Evolutionary conservation across 2,329 filamentous ascomycete species (phyloP).

Genomic region (Penicillium freii): DNA sequence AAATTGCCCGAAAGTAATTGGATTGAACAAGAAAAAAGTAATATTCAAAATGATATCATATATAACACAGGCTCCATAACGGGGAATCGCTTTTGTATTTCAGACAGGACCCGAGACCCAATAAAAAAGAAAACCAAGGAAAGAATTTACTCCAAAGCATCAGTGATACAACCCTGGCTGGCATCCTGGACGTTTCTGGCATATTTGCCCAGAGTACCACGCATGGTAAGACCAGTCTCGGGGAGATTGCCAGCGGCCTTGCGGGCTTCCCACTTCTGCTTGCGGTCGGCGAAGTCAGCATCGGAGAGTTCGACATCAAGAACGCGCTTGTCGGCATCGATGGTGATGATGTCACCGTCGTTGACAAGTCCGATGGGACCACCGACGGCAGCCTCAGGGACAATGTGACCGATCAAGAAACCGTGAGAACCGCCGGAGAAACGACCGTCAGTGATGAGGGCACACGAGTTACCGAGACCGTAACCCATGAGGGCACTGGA

Average conservation of each 20-base stretch:
- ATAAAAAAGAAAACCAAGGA: constrained; percentile 5
- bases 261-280: constrained; percentile 58
- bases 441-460: constrained; percentile 74
- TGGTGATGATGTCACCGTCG: constrained; percentile 78
- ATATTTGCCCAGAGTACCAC: constrained; percentile 71
- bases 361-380: constrained; percentile 80
- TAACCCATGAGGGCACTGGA: constrained; percentile 71
- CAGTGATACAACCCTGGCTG: constrained; percentile 50
- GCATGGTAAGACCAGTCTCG: constrained; percentile 56
- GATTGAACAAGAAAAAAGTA: constrained; percentile 7
- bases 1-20: not conserved
- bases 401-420: constrained; percentile 89
- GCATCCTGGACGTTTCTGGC: constrained; percentile 51
- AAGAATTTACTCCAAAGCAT: constrained; percentile 37
- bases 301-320: constrained; percentile 66
- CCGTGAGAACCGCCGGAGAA: constrained; percentile 85
- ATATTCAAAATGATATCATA: constrained; percentile 24
- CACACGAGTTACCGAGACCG: constrained; percentile 66
- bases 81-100: constrained; percentile 25
- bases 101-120: constrained; percentile 15
- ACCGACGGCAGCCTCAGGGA: constrained; percentile 82
- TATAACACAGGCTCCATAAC: constrained; percentile 19
- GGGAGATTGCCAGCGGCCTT: constrained; percentile 40
- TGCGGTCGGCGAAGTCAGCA: constrained; percentile 60
- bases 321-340: constrained; percentile 72